A percentile compares a stretch with the other conserved stretches of the same genome.
These are phyloP conservation scores for Berberis vulgaris DNA, from an alignment of 164 flowering plant species.

Conservation along the genomic window DNA sequence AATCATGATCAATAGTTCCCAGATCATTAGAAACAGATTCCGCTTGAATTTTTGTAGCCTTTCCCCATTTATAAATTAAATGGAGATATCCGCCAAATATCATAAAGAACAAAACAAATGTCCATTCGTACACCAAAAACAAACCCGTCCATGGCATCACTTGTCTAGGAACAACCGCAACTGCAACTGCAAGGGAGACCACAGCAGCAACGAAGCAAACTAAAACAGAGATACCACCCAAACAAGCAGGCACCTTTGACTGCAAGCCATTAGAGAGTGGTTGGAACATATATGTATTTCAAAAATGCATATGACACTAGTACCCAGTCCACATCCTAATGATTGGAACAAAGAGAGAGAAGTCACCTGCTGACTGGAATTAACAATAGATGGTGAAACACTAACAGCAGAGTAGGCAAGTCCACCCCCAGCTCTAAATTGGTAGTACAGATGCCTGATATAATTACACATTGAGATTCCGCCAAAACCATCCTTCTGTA, in stretches of 20 bases:
- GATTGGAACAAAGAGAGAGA: slow-evolving; percentile 3
- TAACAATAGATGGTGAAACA: slow-evolving; percentile 37
- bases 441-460: slow-evolving; percentile 56
- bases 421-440: slow-evolving; percentile 42
- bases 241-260: slow-evolving; percentile 52
- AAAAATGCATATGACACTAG: too few relatives aligned
- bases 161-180: slow-evolving; percentile 81
- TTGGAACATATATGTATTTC: slow-evolving; percentile 5
- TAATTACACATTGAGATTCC: slow-evolving; percentile 50
- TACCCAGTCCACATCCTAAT: background rate
- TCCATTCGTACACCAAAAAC: slow-evolving; percentile 88
- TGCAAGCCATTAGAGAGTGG: slow-evolving; percentile 43
- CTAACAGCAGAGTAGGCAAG: slow-evolving; percentile 40
- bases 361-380: slow-evolving; percentile 53
- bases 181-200: slow-evolving; percentile 48
- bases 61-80: slow-evolving; percentile 64
- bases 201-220: slow-evolving; percentile 55
- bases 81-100: slow-evolving; percentile 71
- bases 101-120: slow-evolving; percentile 53
- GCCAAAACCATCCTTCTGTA: slow-evolving; percentile 28
- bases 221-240: slow-evolving; percentile 63
- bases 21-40: slow-evolving; percentile 32
- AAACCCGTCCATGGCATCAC: slow-evolving; percentile 97
- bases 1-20: slow-evolving; percentile 50
- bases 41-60: slow-evolving; percentile 33